Percentiles rank a stretch among this genome's conserved stretches.
Conservation (phyloP, 164 flowering plant genomes). For the Nymphaea thermarum region DNA sequence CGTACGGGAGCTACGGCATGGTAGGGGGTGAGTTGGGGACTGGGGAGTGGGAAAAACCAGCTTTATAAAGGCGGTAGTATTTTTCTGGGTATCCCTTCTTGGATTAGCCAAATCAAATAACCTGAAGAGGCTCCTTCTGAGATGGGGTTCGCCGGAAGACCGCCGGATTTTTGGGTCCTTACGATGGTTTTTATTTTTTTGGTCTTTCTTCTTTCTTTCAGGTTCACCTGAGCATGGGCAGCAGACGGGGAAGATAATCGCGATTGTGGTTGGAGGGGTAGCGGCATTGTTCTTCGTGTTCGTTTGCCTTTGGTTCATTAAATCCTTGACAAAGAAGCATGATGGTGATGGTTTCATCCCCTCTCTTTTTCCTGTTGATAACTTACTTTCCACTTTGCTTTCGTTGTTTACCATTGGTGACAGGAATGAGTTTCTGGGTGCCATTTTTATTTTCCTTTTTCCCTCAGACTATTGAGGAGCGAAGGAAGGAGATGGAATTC, state of each 20-base stretch:
- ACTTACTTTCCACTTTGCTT: background rate
- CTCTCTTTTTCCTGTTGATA: background rate
- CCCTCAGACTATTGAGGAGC: too few relatives aligned
- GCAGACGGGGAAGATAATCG: constrained; percentile 81
- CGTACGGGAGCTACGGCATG: constrained; percentile 31
- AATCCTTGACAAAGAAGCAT: constrained; percentile 54
- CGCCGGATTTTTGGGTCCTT: too few relatives aligned
- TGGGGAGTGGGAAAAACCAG: too few relatives aligned
- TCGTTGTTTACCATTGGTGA: too few relatives aligned
- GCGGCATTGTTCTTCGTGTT: constrained; percentile 71
- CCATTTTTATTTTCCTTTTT: too few relatives aligned
- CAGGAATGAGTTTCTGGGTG: too few relatives aligned
- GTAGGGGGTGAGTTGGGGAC: constrained; percentile 20
- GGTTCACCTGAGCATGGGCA: constrained; percentile 7
- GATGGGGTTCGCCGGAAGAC: background rate
- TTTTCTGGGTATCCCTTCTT: too few relatives aligned
- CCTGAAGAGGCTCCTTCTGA: background rate
- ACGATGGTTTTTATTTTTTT: background rate
- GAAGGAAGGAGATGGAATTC: too few relatives aligned
- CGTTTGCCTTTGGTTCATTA: constrained; percentile 56
- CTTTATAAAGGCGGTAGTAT: too few relatives aligned
- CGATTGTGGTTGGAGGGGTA: constrained; percentile 91
- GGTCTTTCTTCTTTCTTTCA: background rate
- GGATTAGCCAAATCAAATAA: too few relatives aligned
- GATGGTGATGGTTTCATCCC: constrained; percentile 46